Evolutionary conservation across 2,329 filamentous ascomycete genomes (phyloP).

Genomic region (Pseudocercospora crystallina): DNA sequence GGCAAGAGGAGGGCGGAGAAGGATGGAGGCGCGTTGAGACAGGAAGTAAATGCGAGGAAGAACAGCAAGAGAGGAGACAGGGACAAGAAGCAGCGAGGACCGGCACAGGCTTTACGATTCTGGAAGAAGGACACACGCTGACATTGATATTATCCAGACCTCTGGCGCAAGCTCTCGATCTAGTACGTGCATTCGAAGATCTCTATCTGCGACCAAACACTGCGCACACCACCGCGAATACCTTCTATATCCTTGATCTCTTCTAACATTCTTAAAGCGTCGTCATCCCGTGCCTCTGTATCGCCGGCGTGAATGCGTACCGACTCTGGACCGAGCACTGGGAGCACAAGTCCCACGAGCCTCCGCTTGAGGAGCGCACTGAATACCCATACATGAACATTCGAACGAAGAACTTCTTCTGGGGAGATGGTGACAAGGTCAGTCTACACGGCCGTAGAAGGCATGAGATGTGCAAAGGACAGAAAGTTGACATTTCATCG

Average conservation of each 20-base stretch:
- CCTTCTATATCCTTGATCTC: neutral
- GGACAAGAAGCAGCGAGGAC: neutral
- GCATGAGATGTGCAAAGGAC: neutral
- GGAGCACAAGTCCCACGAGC: slow-evolving; percentile 87
- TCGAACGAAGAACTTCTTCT: slow-evolving; percentile 91
- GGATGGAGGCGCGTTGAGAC: neutral
- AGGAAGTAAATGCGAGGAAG: neutral
- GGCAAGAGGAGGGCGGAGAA: neutral
- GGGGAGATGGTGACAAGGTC: slow-evolving; percentile 95
- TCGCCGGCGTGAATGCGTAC: slow-evolving; percentile 79
- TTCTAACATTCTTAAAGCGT: slow-evolving; percentile 39
- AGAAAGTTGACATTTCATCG: slow-evolving; percentile 6
- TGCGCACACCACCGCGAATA: slow-evolving; percentile 1
- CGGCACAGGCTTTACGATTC: no score
- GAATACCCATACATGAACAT: slow-evolving; percentile 99
- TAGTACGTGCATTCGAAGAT: slow-evolving; percentile 51
- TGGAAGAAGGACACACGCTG: slow-evolving; percentile 4
- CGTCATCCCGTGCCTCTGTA: slow-evolving; percentile 69
- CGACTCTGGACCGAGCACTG: slow-evolving; percentile 93
- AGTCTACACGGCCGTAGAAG: slow-evolving; percentile 29
- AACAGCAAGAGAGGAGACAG: neutral
- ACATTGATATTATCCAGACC: slow-evolving; percentile 55
- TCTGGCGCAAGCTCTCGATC: slow-evolving; percentile 94
- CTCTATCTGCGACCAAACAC: neutral
- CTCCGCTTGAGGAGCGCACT: slow-evolving; percentile 82